Evolutionary conservation across 2,329 filamentous ascomycete genomes (phyloP).

Genomic region (Monilinia fructicola): DNA sequence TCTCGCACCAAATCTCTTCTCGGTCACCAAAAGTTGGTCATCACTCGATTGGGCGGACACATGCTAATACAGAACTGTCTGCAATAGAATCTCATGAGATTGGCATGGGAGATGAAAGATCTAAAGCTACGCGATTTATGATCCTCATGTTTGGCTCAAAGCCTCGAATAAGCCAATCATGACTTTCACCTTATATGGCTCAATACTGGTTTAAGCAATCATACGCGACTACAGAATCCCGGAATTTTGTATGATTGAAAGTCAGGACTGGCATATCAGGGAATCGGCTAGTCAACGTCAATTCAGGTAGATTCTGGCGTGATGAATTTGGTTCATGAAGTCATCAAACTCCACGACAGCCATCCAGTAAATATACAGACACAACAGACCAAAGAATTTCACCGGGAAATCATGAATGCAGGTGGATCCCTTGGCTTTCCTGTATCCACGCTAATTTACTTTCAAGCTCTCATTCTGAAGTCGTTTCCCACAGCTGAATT

Average conservation of each 20-base stretch:
- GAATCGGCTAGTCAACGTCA: too few relatives aligned
- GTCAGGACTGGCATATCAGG: neutral
- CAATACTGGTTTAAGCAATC: neutral
- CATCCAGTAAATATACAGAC: neutral
- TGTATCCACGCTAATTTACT: neutral
- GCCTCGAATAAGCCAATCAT: too few relatives aligned
- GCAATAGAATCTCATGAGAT: neutral
- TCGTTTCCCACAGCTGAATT: neutral
- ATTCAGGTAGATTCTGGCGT: neutral
- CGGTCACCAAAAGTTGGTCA: too few relatives aligned
- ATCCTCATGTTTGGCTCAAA: neutral
- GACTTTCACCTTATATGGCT: neutral
- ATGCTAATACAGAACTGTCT: neutral
- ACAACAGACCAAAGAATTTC: neutral
- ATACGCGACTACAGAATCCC: too few relatives aligned
- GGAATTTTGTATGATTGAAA: neutral
- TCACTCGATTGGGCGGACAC: too few relatives aligned
- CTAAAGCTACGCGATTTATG: neutral
- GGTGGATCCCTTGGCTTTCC: neutral
- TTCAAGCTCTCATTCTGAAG: constrained; percentile 4
- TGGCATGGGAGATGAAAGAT: neutral
- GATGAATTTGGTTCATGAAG: neutral
- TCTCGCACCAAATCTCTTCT: too few relatives aligned
- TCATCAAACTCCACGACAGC: neutral
- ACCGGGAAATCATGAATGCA: neutral